Conservation (phyloP, 139 green algal species). For the Coelastrella sp. region DNA sequence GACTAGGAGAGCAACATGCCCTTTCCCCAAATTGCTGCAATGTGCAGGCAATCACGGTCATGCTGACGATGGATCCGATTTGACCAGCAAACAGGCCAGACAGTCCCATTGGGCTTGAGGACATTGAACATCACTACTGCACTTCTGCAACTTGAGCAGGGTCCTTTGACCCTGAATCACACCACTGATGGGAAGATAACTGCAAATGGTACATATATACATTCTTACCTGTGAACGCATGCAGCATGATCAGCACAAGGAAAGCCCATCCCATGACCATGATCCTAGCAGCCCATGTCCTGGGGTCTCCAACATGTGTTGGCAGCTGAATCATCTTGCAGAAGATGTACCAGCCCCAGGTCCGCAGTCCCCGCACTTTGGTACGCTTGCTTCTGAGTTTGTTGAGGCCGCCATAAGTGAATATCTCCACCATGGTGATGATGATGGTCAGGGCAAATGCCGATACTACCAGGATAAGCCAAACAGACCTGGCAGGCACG, state of each 20-base stretch:
- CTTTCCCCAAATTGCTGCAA: too few relatives aligned
- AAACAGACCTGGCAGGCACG: neutral
- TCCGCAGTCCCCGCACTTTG: slow-evolving; percentile 4
- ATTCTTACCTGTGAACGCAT: slow-evolving; percentile 21
- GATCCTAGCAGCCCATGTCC: slow-evolving; percentile 12
- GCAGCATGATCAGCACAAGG: slow-evolving; percentile 40
- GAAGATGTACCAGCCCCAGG: slow-evolving; percentile 30
- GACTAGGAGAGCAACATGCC: too few relatives aligned
- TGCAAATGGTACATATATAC: neutral
- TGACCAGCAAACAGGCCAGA: too few relatives aligned
- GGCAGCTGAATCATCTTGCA: slow-evolving; percentile 20
- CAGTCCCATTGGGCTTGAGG: too few relatives aligned
- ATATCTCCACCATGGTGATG: neutral
- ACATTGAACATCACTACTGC: neutral
- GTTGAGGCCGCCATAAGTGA: neutral
- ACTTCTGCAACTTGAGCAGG: neutral
- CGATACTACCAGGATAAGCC: neutral
- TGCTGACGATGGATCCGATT: too few relatives aligned
- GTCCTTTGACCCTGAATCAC: too few relatives aligned
- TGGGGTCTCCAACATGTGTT: slow-evolving; percentile 28
- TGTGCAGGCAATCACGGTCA: too few relatives aligned
- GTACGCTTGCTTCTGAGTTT: neutral
- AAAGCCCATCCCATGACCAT: slow-evolving; percentile 25
- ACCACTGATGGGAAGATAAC: neutral
- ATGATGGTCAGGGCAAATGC: neutral